These are phyloP conservation scores for Claviceps capensis DNA, from an alignment of 2,329 filamentous ascomycete genomes.

Conservation along the genomic window DNA sequence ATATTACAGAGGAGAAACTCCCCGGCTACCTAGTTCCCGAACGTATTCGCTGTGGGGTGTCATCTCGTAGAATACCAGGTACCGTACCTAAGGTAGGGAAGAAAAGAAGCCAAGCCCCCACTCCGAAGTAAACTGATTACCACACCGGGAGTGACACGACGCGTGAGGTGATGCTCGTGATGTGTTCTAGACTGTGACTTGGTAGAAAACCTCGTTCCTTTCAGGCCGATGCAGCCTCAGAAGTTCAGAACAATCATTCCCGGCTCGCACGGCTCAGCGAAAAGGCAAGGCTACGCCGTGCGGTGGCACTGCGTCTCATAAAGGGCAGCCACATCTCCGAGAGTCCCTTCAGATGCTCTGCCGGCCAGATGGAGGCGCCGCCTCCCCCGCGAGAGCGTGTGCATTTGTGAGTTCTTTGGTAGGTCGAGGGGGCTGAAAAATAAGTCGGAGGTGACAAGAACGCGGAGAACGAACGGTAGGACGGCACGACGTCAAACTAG, in stretches of 20 bases:
- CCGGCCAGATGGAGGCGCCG: not conserved
- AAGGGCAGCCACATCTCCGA: not conserved
- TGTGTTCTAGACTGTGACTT: conserved; percentile 3
- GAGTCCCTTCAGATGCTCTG: not conserved
- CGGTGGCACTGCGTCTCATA: not conserved
- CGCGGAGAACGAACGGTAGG: not conserved
- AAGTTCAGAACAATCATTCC: too few species aligned
- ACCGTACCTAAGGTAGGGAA: too few species aligned
- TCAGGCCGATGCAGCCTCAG: too few species aligned
- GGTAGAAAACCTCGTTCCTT: not conserved
- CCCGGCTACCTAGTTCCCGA: too few species aligned
- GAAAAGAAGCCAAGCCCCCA: too few species aligned
- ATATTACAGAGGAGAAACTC: too few species aligned
- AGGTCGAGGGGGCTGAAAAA: too few species aligned
- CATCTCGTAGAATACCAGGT: too few species aligned
- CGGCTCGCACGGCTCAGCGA: too few species aligned
- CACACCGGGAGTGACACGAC: not conserved
- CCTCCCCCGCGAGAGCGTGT: not conserved
- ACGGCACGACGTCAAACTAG: not conserved
- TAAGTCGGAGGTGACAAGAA: not conserved
- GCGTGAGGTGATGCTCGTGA: not conserved
- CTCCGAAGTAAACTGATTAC: too few species aligned
- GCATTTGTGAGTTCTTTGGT: too few species aligned
- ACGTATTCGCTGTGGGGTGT: too few species aligned
- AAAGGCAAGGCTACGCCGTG: not conserved